Percentiles rank a stretch among this genome's conserved stretches.
Conservation (phyloP, 2,329 filamentous ascomycete genomes). For the Beauveria sp. region DNA sequence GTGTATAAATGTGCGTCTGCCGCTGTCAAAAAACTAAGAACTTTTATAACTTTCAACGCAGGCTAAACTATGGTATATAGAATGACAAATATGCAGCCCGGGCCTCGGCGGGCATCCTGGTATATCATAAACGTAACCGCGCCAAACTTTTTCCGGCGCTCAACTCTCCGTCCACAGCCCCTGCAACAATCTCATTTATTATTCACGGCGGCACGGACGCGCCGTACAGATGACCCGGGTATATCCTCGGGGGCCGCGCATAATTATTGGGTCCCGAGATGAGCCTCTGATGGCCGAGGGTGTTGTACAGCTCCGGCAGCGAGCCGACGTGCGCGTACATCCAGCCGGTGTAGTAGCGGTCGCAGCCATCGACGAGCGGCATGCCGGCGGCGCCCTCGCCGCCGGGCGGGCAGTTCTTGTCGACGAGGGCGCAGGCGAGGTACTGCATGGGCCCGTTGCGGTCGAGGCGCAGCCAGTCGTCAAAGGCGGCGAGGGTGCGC, state of each 20-base stretch:
- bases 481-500: slow-evolving; percentile 7
- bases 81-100: not conserved
- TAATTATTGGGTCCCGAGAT: slow-evolving; percentile 7
- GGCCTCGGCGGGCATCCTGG: not conserved
- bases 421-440: slow-evolving; percentile 8
- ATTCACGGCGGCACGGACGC: slow-evolving; percentile 1
- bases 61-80: slow-evolving; percentile 8
- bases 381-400: slow-evolving; percentile 4
- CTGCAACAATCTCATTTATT: not conserved
- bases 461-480: slow-evolving; percentile 10
- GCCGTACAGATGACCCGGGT: slow-evolving; percentile 7
- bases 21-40: not conserved
- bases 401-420: not conserved
- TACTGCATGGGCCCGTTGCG: slow-evolving; percentile 12
- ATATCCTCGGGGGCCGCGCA: slow-evolving; percentile 9
- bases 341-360: slow-evolving; percentile 10
- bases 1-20: not conserved
- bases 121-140: not conserved
- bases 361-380: slow-evolving; percentile 5
- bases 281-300: slow-evolving; percentile 8
- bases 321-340: slow-evolving; percentile 10
- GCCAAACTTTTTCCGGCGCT: not conserved
- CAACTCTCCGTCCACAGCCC: not conserved
- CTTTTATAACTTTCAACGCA: not conserved
- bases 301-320: slow-evolving; percentile 11